Evolutionary conservation across 2,329 filamentous ascomycete genomes (phyloP), one percentile per base, ranked within the genome.

Genomic region (Claviceps sp.): DNA sequence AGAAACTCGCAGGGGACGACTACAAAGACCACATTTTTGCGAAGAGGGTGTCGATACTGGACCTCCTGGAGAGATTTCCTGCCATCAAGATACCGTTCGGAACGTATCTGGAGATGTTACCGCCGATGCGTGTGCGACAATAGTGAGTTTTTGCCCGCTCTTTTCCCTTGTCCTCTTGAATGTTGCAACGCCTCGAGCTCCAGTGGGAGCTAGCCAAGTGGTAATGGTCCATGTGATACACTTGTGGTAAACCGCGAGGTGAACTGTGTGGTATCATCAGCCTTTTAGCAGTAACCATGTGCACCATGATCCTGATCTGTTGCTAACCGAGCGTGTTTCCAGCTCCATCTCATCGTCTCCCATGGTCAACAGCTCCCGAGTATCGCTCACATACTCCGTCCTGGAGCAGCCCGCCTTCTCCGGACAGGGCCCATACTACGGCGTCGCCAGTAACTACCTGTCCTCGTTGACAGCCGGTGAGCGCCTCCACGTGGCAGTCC

Each of bases 71-170:
- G 60, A 72, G 75, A 11, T 84, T 81, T 61, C 72, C 77, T 0
- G 66, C 71, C 0, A 71, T 86, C 37, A 67, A 76, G 2, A 65
- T 91, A 0, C 74, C 85, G 0, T 75, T 93, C 24, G 75, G 75
- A 3, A 68, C 78, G 18, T 91, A 85, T 69, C 72, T 93, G 7
- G 73, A 75, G 37, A 83, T 88, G 73, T 75, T 89, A 0, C 84
- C 85, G 1, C 83, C 86, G 0, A 86, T 93, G 81, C 81, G 85
- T 30, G 75, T 86, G 41, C 77, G 85, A n/a, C 83, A 87, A 64
- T 89, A 89, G 65, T 70, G 58, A 58, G 65, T 55, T 16, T 4
- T 4, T 16, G 16, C 11, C 40, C 42, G 6, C 11, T 13, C 40
- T 20, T 20, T 20, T 22, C 4, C 40, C 41, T 14, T n/a, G 18